Conservation (phyloP, 2,329 filamentous ascomycete genomes). For the Sphaerulina musiva region DNA sequence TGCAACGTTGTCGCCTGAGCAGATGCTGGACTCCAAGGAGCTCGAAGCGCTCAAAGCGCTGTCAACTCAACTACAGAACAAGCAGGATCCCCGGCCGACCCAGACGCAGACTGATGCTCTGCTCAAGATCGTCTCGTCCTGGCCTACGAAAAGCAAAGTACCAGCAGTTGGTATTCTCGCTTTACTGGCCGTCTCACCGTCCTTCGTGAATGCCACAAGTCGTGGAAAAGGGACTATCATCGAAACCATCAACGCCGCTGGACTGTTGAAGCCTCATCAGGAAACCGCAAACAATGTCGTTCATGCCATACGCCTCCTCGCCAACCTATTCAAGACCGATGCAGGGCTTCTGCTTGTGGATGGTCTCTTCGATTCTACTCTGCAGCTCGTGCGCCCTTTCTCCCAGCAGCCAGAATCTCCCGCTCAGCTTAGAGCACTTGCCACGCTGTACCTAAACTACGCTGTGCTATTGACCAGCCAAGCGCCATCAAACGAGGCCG, state of each 20-base stretch:
- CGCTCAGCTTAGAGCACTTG: constrained; percentile 74
- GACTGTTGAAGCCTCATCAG: constrained; percentile 51
- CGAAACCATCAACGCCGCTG: constrained; percentile 52
- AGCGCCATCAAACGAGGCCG: constrained; percentile 26
- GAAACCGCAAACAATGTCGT: constrained; percentile 71
- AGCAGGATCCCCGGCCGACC: constrained; percentile 38
- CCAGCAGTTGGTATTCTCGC: constrained; percentile 82
- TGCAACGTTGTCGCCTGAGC: constrained; percentile 33
- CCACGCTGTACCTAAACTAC: constrained; percentile 79
- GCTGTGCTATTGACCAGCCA: constrained; percentile 59
- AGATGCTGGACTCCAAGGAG: constrained; percentile 67
- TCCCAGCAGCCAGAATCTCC: constrained; percentile 44
- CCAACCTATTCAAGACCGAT: constrained; percentile 73
- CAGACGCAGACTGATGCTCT: constrained; percentile 46
- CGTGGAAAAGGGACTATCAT: constrained; percentile 52
- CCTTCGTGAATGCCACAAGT: constrained; percentile 56
- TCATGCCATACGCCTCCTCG: constrained; percentile 74
- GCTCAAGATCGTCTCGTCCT: constrained; percentile 65
- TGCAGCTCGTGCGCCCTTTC: constrained; percentile 58
- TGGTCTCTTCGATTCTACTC: constrained; percentile 53
- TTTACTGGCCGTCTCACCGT: constrained; percentile 64
- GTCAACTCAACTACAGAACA: constrained; percentile 56
- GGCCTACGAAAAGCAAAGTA: constrained; percentile 74
- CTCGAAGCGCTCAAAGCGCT: constrained; percentile 56
- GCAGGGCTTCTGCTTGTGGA: constrained; percentile 59